Base-by-base conservation (phyloP, 768 basidiomycete species). In the Trichaptum fuscoviolaceum region DNA sequence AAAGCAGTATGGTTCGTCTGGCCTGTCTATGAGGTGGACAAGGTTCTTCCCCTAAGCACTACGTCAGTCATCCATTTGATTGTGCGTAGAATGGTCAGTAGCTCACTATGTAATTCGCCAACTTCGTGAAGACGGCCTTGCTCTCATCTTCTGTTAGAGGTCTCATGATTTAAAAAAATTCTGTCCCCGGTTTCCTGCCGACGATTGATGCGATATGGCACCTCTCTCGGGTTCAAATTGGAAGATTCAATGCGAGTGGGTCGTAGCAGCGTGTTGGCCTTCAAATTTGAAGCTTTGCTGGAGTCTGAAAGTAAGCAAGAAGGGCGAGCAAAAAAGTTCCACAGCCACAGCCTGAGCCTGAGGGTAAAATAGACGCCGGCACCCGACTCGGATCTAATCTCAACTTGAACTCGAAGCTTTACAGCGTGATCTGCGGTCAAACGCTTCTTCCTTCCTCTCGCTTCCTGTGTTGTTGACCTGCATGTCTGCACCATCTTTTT, bases 111-210 rank as follows among this genome's bases (percentile, higher is more conserved):
- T 97, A 99, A 78, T 97, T 98, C 61, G 97, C 95, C 57, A 99
- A 86, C 77, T 99, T 99, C 57, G 92, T 89, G 73, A 99, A 99
- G 17, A 99, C 92, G 0, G 91, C 85, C 76, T 97, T 97, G 72
- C 93, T 96, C 79, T 99, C 96, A 67, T 97, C 95, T 76, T 98
- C 93, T 26, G 96, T 98, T 63, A 99, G 82, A 24, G 96, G 96
- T 9, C 96, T 90, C 96, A 98, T 97, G 52, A 65, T 70, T 67
- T 42, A 63, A 59, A 63, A 36, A 27, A 36, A 7, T 58, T 52
- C 35, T 63, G 65, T 57, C n/a, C 35, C 23, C 24, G 7, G 18
- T 35, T 30, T 63, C 35, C 15, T 57, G 35, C 15, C 23, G 34
- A 30, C 63, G 7, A 25, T 63, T 17, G 34, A 63, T 63, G 63